Evolutionary conservation across 345 rosid species (phyloP).

Genomic region (Microcos paniculata): DNA sequence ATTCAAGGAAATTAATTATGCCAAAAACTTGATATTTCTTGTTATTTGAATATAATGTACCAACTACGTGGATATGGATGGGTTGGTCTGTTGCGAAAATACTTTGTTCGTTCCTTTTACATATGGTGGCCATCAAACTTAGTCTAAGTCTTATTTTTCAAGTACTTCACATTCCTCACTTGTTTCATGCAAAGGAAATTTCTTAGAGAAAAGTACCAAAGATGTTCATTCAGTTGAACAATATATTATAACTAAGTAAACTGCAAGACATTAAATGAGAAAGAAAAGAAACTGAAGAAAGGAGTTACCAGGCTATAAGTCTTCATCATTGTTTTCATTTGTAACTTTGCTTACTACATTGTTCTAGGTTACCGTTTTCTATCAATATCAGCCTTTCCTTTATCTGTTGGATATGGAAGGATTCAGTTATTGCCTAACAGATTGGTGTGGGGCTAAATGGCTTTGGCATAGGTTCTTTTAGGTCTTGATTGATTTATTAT

Average conservation of each 20-base stretch:
- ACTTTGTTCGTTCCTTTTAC: conserved; percentile 70
- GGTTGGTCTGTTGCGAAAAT: conserved; percentile 71
- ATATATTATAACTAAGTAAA: neutral
- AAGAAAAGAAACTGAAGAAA: conserved; percentile 48
- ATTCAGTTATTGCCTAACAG: conserved; percentile 58
- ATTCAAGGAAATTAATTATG: neutral
- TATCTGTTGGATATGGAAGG: conserved; percentile 73
- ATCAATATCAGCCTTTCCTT: conserved; percentile 58
- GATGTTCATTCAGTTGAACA: neutral
- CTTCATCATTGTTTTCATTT: conserved; percentile 51
- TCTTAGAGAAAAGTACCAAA: no score
- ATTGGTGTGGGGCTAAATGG: conserved; percentile 61
- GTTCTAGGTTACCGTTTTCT: conserved; percentile 71
- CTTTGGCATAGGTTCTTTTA: conserved; percentile 72
- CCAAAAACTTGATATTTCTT: no score
- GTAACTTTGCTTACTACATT: conserved; percentile 70
- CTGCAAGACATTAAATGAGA: conserved; percentile 64
- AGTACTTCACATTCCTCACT: neutral
- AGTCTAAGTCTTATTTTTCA: conserved; percentile 86
- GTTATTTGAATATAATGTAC: neutral
- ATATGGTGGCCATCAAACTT: conserved; percentile 95
- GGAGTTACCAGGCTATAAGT: conserved; percentile 62
- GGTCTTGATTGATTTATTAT: conserved; percentile 77
- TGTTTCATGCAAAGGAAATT: no score
- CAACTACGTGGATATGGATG: conserved; percentile 87